Base-by-base conservation (phyloP, 2,329 filamentous ascomycete species). In the Epichloe gansuensis region DNA sequence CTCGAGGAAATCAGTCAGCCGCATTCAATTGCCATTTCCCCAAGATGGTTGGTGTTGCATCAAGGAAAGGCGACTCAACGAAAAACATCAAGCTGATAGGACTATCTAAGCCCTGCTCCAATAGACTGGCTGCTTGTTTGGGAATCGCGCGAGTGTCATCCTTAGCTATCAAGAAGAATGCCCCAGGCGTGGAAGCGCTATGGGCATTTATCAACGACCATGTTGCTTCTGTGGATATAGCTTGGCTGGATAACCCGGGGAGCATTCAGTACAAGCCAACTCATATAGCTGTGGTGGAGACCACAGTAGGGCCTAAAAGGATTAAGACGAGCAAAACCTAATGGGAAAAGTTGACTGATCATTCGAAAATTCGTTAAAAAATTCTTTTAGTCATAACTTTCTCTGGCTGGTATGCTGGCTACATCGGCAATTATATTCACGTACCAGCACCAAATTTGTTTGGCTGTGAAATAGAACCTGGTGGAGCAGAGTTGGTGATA, bases 61-160 rank as follows among this genome's bases (percentile, higher is more conserved):
- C 78, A 1, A 69, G 66, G 31, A 65, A 66, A 5, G 57, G 67
- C 46, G 64, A 69, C 1, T 49, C 56, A 5, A 64, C 66, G 23
- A 60, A 69, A 1, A 66, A 72, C 3, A 78, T 76, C 9, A 74
- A 77, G 23, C 71, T 88, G 2, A 72, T 89, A 2, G 76, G 80
- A 1, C 74, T 88, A 46, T 81, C 82, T 0, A 79, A 75, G 50
- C 67, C 75, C 1, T 78, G 75, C 48, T 82, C 83, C 45, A 69
- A 77, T 15, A 74, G 74, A 12, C 66, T 89, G 15, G 77, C 77
- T 47, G 64, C 68, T 34, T 73, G 73, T 21, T 69, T 88, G 3
- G 77, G 77, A 2, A 71, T 87, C 9, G 79, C 81, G 1, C 74
- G 82, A 36, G 81, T 81, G 0, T 85, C 82, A 1, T 80, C 81